Evolutionary conservation across 2,329 filamentous ascomycete species (phyloP).

Genomic region (Aurifilum marmelostoma): DNA sequence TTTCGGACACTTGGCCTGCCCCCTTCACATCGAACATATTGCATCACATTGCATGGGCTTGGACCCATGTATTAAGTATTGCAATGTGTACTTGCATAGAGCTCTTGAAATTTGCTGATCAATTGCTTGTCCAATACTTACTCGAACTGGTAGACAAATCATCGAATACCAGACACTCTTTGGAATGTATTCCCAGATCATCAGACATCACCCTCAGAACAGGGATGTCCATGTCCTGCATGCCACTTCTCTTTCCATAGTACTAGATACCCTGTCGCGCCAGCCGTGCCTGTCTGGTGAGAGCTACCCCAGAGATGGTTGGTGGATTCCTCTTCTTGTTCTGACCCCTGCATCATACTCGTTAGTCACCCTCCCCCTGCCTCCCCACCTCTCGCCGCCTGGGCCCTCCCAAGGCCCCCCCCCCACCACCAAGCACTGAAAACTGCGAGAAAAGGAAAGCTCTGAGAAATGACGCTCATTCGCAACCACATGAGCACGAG

Average conservation of each 20-base stretch:
- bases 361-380: neutral
- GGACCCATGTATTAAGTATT: no score
- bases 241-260: neutral
- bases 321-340: neutral
- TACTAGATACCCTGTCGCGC: neutral
- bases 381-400: no score
- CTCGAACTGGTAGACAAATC: no score
- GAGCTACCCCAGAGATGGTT: neutral
- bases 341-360: neutral
- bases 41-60: no score
- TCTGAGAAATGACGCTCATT: neutral
- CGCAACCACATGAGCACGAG: neutral
- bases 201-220: neutral
- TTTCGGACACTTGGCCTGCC: neutral
- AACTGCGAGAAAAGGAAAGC: neutral
- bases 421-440: neutral
- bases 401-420: no score
- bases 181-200: neutral
- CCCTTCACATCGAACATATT: neutral
- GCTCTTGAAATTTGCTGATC: neutral
- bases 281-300: no score
- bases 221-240: neutral
- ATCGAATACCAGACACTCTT: no score
- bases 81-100: neutral
- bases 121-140: no score